A percentile compares a stretch with the other conserved stretches of the same genome.
Evolutionary conservation across 176 grass and related monocot genomes (phyloP).

Genomic region (Areca catechu): DNA sequence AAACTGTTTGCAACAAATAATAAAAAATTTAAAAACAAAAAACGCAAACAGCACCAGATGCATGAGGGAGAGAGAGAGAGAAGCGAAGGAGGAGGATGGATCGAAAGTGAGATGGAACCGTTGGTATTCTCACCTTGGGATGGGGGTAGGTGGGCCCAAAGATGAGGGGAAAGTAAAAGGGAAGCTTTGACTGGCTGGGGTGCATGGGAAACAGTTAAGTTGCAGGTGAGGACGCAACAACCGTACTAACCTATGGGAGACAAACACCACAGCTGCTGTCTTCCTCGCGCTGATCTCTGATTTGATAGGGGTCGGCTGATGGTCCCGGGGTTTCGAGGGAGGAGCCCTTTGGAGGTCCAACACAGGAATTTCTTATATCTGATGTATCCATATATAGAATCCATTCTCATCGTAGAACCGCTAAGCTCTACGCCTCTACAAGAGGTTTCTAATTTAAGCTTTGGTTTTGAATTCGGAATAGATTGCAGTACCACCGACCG

Average conservation of each 20-base stretch:
- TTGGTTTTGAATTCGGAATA: too few relatives aligned
- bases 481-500: too few relatives aligned
- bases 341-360: too few relatives aligned
- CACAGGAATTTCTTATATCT: too few relatives aligned
- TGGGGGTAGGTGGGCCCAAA: slow-evolving; percentile 7
- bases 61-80: neutral
- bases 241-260: neutral
- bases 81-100: neutral
- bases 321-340: too few relatives aligned
- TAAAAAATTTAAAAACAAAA: neutral
- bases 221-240: neutral
- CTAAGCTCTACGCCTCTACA: too few relatives aligned
- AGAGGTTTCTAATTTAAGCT: too few relatives aligned
- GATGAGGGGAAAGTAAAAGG: slow-evolving; percentile 4
- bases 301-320: too few relatives aligned
- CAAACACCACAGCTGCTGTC: slow-evolving; percentile 3
- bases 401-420: too few relatives aligned
- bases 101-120: neutral
- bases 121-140: slow-evolving; percentile 3
- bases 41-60: neutral
- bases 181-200: slow-evolving; percentile 11
- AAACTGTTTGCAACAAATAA: slow-evolving; percentile 14
- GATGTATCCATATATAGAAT: too few relatives aligned
- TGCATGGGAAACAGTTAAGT: neutral
- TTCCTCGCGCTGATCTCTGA: neutral